Percentiles rank a stretch among this genome's conserved stretches.
These are phyloP conservation scores for Baorangia bicolor DNA, from an alignment of 768 basidiomycete genomes.

Conservation along the genomic window DNA sequence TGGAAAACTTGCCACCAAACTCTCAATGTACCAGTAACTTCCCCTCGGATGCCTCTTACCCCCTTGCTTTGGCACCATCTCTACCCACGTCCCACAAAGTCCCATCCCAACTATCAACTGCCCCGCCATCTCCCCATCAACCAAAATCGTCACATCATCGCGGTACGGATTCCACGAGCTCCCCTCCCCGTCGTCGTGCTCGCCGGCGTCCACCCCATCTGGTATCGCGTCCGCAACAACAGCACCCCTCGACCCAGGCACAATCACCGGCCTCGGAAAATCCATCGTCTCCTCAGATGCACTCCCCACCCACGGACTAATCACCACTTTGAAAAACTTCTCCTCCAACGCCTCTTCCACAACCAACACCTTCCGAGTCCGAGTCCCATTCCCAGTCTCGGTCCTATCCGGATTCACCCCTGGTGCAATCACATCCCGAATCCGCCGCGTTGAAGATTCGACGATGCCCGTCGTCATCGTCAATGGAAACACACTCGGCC, in stretches of 20 bases:
- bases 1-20: conserved; percentile 46
- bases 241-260: conserved; percentile 29
- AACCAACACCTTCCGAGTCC: background rate
- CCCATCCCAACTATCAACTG: conserved; percentile 32
- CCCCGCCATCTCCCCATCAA: conserved; percentile 16
- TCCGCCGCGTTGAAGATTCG: conserved; percentile 59
- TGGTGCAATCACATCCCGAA: conserved; percentile 47
- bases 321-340: conserved; percentile 44
- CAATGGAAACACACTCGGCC: conserved; percentile 53
- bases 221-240: conserved; percentile 9
- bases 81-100: conserved; percentile 37
- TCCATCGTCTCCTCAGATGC: conserved; percentile 35
- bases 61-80: conserved; percentile 24
- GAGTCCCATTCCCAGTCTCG: background rate
- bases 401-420: conserved; percentile 5
- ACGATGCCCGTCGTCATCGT: conserved; percentile 63
- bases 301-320: conserved; percentile 49
- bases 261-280: conserved; percentile 35
- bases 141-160: conserved; percentile 31
- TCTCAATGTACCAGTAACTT: conserved; percentile 59
- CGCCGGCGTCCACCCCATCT: background rate
- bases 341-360: conserved; percentile 46
- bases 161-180: conserved; percentile 39
- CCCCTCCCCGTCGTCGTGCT: conserved; percentile 1
- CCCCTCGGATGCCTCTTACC: conserved; percentile 7